These are phyloP conservation scores for Lachnellula cervina DNA, from an alignment of 2,329 filamentous ascomycete species.

Conservation along the genomic window DNA sequence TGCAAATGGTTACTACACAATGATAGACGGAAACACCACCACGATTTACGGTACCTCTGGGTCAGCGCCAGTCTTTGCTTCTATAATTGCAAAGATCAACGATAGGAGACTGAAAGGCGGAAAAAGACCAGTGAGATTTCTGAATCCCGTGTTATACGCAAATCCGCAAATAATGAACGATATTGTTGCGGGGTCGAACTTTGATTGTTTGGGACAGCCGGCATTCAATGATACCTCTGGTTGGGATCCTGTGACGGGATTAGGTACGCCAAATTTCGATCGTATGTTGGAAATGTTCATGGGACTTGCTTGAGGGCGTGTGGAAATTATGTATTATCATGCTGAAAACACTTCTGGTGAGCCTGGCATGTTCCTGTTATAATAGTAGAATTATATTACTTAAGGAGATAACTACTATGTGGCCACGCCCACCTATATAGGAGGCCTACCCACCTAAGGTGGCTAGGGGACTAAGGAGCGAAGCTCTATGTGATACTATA, in stretches of 20 bases:
- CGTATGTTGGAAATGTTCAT: slow-evolving; percentile 24
- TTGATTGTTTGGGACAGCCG: slow-evolving; percentile 28
- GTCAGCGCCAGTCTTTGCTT: slow-evolving; percentile 37
- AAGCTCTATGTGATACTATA: too few relatives aligned
- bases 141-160: slow-evolving; percentile 33
- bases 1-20: slow-evolving; percentile 31
- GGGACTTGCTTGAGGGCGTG: slow-evolving; percentile 2
- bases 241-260: slow-evolving; percentile 34
- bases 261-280: slow-evolving; percentile 26
- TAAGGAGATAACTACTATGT: too few relatives aligned
- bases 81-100: slow-evolving; percentile 40
- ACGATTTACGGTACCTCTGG: slow-evolving; percentile 47
- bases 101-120: slow-evolving; percentile 33
- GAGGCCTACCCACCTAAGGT: too few relatives aligned
- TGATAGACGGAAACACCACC: slow-evolving; percentile 40
- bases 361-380: too few relatives aligned
- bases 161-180: slow-evolving; percentile 29
- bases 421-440: too few relatives aligned
- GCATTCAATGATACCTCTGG: slow-evolving; percentile 30
- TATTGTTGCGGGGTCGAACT: slow-evolving; percentile 29
- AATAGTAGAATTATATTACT: too few relatives aligned
- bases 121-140: slow-evolving; percentile 35
- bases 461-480: too few relatives aligned
- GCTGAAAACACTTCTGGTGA: too few relatives aligned
- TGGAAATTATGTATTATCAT: too few relatives aligned